Evolutionary conservation across 169 alveolate species (phyloP).

Genomic region (Perkinsus olseni): DNA sequence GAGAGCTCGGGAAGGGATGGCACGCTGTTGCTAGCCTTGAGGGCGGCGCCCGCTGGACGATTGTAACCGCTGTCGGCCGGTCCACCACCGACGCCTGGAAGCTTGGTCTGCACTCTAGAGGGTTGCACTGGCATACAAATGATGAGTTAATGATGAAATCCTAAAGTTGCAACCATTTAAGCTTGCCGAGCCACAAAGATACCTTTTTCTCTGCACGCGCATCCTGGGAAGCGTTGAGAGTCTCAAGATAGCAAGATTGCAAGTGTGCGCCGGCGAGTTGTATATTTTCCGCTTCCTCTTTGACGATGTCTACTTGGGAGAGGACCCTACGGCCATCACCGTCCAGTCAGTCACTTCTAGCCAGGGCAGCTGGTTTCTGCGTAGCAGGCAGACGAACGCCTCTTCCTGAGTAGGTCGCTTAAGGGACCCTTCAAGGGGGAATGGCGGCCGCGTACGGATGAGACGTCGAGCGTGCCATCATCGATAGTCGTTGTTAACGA

Average conservation of each 20-base stretch:
- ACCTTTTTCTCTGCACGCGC: background rate
- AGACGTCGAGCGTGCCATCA: too few species aligned
- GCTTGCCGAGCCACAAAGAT: too few species aligned
- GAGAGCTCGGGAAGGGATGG: background rate
- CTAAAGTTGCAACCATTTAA: too few species aligned
- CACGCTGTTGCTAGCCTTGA: background rate
- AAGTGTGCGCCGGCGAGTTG: background rate
- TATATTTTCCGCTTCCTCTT: background rate
- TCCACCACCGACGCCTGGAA: background rate
- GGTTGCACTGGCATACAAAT: background rate
- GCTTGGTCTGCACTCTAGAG: background rate
- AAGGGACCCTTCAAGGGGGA: too few species aligned
- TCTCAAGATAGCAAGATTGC: background rate
- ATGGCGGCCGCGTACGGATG: too few species aligned
- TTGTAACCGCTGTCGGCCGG: background rate
- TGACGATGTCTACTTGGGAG: background rate
- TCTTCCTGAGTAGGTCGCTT: background rate
- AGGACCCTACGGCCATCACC: background rate
- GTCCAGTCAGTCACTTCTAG: background rate
- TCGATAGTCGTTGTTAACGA: too few species aligned
- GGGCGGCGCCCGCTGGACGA: background rate
- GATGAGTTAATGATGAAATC: background rate
- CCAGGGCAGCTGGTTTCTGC: background rate
- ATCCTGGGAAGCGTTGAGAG: background rate
- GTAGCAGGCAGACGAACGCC: background rate